Percentiles rank a stretch among this genome's conserved stretches.
phyloP scores from a whole-genome alignment of 2,329 filamentous ascomycete genomes.

The Calonectria pseudoreteaudii region DNA sequence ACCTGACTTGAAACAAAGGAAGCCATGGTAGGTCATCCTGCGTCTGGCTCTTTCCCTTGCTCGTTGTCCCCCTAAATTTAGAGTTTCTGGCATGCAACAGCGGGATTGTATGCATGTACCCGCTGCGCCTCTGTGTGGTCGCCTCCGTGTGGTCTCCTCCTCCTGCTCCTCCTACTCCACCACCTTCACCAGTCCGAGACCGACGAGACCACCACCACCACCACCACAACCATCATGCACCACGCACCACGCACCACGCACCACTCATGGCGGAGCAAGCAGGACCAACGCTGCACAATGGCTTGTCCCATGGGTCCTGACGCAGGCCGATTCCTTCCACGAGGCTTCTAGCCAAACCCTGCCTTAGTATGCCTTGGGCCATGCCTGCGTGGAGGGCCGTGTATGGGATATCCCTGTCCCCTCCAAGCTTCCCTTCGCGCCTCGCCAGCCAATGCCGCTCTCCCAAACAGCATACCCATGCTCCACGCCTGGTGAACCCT shows the following conservation, averaged over 20 bases:
- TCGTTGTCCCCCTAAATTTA: background rate
- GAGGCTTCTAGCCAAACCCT: background rate
- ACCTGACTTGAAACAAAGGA: background rate
- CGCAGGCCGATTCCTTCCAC: background rate
- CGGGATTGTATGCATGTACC: constrained; percentile 6
- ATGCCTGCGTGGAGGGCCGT: background rate
- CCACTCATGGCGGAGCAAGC: background rate
- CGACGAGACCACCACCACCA: background rate
- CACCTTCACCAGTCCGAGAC: background rate
- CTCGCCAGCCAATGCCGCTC: background rate
- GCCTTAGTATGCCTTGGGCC: background rate
- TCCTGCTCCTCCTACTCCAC: too few relatives aligned
- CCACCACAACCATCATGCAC: too few relatives aligned
- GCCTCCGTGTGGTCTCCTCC: background rate
- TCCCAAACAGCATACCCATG: background rate
- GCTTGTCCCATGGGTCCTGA: background rate
- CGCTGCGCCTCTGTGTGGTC: background rate
- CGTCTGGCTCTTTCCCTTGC: background rate
- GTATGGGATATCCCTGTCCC: background rate
- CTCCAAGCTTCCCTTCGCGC: background rate
- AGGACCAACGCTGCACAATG: too few relatives aligned
- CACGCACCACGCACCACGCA: too few relatives aligned
- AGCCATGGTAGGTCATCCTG: background rate
- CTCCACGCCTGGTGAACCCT: background rate
- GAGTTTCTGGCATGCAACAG: constrained; percentile 1